Base-by-base conservation (phyloP, 495 filamentous ascomycete genomes). In the Saxophila tyrrhenica region DNA sequence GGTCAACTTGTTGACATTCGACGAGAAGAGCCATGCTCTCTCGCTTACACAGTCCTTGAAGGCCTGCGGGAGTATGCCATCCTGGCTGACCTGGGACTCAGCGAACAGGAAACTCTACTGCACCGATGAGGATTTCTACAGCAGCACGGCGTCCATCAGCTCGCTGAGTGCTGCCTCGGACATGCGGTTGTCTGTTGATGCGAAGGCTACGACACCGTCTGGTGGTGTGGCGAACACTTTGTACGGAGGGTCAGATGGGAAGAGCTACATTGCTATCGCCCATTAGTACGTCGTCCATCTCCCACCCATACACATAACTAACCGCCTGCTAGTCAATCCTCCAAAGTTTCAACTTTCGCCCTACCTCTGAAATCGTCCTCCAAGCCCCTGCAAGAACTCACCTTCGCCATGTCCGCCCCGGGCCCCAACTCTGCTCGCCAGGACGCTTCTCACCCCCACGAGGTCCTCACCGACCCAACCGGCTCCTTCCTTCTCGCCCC, bases 391-490 rank as follows among this genome's bases (percentile, higher is more conserved):
- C 62, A 23, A 60, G 64, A 47, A 48, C 48, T 22, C 62, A 64
- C 46, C 17, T 64, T 67, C 59, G 56, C 48, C 32, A 54, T 24
- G 23, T 48, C 32, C 24, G 19, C 44, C 22, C 56, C 52, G n/a
- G 64, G 62, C 29, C 62, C 61, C 2, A 50, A 52, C 17, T 47
- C 61, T 19, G 54, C 51, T 21, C 65, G 60, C n/a, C 63, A 68
- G 43, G 55, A 60, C 2, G 57, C 56, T 11, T 53, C 64, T 15
- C 64, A 66, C 39, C 57, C 59, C 2, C 67, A 69, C 54, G 43
- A 68, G 22, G 59, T 59, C 46, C 50, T 69, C 55, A 46, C 65
- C 3, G 65, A 67, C 52, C 67, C 65, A 23, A 66, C 63, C 8
- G 57, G 57, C 32, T 20, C 60, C n/a, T 69, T 50, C 57, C 41